Percentiles rank a stretch among this genome's conserved stretches.
Conservation (phyloP, 164 flowering plant species). For the Vitis riparia region DNA sequence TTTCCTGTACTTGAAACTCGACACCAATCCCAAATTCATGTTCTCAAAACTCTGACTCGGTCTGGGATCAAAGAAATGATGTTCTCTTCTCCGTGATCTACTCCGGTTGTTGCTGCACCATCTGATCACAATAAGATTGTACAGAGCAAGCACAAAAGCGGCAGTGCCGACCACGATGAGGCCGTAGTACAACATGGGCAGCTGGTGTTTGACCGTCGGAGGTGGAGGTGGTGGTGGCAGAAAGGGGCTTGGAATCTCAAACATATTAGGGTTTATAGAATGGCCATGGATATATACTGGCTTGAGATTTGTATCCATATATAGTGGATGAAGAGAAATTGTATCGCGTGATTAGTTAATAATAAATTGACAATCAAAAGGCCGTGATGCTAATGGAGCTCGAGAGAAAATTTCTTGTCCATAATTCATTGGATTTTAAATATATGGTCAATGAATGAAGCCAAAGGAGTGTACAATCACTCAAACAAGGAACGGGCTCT, state of each 20-base stretch:
- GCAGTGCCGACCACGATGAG: constrained; percentile 46
- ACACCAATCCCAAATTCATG: constrained; percentile 9
- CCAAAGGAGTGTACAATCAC: constrained; percentile 14
- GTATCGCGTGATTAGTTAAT: neutral
- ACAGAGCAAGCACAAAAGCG: constrained; percentile 36
- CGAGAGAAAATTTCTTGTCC: neutral
- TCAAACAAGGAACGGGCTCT: neutral
- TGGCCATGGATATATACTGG: neutral
- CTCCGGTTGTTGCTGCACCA: constrained; percentile 29
- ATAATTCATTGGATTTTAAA: too few species aligned
- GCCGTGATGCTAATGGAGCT: constrained; percentile 18
- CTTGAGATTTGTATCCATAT: neutral
- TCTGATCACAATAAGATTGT: constrained; percentile 42
- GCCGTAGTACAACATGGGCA: constrained; percentile 54
- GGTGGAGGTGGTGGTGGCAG: constrained; percentile 1
- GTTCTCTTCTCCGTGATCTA: constrained; percentile 1
- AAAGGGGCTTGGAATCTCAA: neutral
- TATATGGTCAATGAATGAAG: constrained; percentile 6
- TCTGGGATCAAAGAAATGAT: neutral
- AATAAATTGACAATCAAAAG: constrained; percentile 7
- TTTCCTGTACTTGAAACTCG: constrained; percentile 39
- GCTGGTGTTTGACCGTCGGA: constrained; percentile 21
- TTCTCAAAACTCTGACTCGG: constrained; percentile 6
- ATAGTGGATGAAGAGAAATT: neutral
- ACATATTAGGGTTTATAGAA: neutral